phyloP scores from a whole-genome alignment of 2,329 filamentous ascomycete genomes.

The Beauveria rudraprayagi region DNA sequence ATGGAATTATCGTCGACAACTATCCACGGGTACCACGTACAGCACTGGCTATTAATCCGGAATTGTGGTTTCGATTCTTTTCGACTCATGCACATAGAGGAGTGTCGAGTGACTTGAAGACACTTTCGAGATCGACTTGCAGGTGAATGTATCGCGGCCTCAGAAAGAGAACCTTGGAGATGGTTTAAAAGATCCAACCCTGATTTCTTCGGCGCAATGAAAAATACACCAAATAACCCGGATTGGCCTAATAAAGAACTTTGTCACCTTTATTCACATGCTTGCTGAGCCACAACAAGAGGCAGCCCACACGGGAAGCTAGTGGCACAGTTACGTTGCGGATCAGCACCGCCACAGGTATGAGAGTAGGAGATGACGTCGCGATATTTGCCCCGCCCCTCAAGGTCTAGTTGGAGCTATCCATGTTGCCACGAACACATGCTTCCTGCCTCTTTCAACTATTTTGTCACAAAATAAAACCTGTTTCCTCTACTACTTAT shows the following conservation, averaged over 20 bases:
- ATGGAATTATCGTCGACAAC: no score
- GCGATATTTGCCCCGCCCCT: conserved; percentile 11
- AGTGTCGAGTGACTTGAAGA: no score
- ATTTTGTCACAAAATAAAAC: not conserved
- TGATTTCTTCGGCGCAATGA: not conserved
- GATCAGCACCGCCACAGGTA: conserved; percentile 9
- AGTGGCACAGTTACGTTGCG: not conserved
- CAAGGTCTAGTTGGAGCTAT: not conserved
- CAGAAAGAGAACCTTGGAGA: no score
- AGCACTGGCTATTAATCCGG: no score
- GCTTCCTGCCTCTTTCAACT: conserved; percentile 3
- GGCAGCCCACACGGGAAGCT: not conserved
- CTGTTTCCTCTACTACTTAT: not conserved
- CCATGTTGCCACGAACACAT: conserved; percentile 5
- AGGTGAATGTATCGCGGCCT: no score
- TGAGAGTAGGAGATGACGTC: conserved; percentile 2
- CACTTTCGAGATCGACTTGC: no score
- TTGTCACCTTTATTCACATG: not conserved
- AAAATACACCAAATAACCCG: not conserved
- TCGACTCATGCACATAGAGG: no score
- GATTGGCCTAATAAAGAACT: not conserved
- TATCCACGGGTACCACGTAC: no score
- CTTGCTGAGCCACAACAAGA: not conserved
- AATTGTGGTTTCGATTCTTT: no score
- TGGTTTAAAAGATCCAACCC: no score